These are phyloP conservation scores for Bonnemaisonia californica DNA, from an alignment of 31 red algal genomes.

Conservation along the genomic window DNA sequence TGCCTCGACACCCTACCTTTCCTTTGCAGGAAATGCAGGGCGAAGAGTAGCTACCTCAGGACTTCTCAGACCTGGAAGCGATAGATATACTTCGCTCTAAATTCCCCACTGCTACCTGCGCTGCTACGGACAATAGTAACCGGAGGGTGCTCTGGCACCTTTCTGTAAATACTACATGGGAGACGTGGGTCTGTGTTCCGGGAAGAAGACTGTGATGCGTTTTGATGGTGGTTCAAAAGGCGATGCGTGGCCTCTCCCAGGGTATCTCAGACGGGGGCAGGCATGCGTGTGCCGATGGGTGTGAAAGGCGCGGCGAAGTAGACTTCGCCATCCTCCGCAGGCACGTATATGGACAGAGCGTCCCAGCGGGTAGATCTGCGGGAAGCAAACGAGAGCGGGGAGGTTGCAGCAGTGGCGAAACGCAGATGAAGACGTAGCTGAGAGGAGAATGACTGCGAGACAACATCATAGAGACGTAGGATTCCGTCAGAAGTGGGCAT, in stretches of 20 bases:
- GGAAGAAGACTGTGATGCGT: too few relatives aligned
- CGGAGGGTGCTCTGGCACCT: too few relatives aligned
- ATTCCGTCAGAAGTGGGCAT: conserved; percentile 57
- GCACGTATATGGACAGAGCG: conserved; percentile 40
- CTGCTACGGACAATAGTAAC: too few relatives aligned
- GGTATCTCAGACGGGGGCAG: neutral
- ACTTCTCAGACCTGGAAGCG: too few relatives aligned
- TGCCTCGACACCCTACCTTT: too few relatives aligned
- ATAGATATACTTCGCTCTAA: too few relatives aligned
- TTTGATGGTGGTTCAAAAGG: conserved; percentile 16
- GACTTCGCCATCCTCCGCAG: conserved; percentile 41
- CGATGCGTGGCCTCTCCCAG: conserved; percentile 12
- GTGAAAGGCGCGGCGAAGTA: conserved; percentile 61
- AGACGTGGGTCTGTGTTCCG: neutral
- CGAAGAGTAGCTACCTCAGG: too few relatives aligned
- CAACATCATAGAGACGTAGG: conserved; percentile 47
- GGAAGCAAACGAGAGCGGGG: conserved; percentile 45
- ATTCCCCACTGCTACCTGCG: too few relatives aligned
- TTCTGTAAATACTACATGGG: neutral
- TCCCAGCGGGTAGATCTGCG: conserved; percentile 32
- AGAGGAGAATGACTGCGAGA: neutral
- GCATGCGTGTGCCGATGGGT: conserved; percentile 45
- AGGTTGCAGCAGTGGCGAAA: conserved; percentile 33
- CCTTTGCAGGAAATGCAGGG: too few relatives aligned
- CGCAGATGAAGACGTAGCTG: conserved; percentile 29